phyloP scores from a whole-genome alignment of 164 flowering plant species.

The Nymphaea colorata region DNA sequence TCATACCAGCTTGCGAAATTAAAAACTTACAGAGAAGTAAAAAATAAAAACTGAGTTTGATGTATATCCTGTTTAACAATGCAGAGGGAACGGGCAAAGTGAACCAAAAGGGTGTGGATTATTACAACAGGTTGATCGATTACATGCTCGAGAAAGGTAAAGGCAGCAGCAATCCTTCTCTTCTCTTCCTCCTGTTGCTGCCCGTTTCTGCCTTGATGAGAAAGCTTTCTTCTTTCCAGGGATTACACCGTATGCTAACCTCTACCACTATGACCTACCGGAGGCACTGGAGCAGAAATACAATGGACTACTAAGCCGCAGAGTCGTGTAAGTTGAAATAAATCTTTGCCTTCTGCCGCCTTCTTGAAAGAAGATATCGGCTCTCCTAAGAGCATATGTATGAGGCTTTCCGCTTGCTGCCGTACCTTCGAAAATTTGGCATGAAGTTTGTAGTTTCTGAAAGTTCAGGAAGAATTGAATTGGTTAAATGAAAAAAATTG shows the following conservation, averaged over 20 bases:
- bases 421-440: too few relatives aligned
- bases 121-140: conserved; percentile 23
- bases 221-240: conserved; percentile 19
- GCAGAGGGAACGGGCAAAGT: conserved; percentile 26
- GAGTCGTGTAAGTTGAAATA: conserved; percentile 46
- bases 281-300: conserved; percentile 45
- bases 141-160: conserved; percentile 23
- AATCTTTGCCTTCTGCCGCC: neutral
- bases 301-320: conserved; percentile 26
- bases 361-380: too few relatives aligned
- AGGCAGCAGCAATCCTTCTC: neutral
- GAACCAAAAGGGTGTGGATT: conserved; percentile 28
- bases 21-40: neutral
- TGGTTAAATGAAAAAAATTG: too few relatives aligned
- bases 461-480: too few relatives aligned
- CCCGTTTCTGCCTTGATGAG: neutral
- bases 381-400: too few relatives aligned
- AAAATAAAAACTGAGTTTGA: too few relatives aligned
- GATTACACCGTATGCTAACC: conserved; percentile 67
- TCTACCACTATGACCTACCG: conserved; percentile 71
- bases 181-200: too few relatives aligned
- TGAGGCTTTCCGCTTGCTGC: too few relatives aligned
- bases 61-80: neutral
- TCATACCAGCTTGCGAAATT: too few relatives aligned
- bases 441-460: too few relatives aligned